phyloP scores from a whole-genome alignment of 257 asterid genomes.

The Solanum boliviense region DNA sequence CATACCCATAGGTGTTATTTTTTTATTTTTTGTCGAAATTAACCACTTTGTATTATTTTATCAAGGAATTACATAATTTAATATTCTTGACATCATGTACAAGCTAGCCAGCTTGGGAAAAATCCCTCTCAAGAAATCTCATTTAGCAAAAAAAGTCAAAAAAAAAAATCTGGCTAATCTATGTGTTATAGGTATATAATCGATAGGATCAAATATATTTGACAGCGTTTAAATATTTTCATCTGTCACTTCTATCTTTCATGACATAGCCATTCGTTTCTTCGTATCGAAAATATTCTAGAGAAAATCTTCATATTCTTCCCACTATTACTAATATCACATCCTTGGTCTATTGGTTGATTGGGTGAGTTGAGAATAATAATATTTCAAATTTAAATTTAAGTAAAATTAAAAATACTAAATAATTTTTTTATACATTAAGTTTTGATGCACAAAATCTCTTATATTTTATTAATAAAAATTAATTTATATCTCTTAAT shows the following conservation, averaged over 20 bases:
- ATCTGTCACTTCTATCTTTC: too few species aligned
- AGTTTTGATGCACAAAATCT: background rate
- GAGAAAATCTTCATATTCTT: too few species aligned
- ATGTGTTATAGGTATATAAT: too few species aligned
- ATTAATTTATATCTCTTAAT: background rate
- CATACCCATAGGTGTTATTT: too few species aligned
- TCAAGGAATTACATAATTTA: too few species aligned
- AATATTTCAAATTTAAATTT: background rate
- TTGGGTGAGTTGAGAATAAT: background rate
- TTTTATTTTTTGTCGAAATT: too few species aligned
- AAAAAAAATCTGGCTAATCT: too few species aligned
- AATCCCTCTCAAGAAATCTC: background rate
- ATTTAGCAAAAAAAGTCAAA: too few species aligned
- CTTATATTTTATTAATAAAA: background rate
- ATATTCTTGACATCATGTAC: background rate
- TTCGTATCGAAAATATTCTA: too few species aligned
- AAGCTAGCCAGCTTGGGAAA: too few species aligned
- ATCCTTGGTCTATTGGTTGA: background rate
- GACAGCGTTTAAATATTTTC: too few species aligned
- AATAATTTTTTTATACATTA: background rate
- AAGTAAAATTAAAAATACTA: background rate
- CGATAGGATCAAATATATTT: background rate
- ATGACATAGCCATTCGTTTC: fast-evolving
- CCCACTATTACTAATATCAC: background rate
- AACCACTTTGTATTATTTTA: background rate